These are phyloP conservation scores for Blastobotrys arbuscula DNA, from an alignment of 1,139 yeast species.

Conservation along the genomic window DNA sequence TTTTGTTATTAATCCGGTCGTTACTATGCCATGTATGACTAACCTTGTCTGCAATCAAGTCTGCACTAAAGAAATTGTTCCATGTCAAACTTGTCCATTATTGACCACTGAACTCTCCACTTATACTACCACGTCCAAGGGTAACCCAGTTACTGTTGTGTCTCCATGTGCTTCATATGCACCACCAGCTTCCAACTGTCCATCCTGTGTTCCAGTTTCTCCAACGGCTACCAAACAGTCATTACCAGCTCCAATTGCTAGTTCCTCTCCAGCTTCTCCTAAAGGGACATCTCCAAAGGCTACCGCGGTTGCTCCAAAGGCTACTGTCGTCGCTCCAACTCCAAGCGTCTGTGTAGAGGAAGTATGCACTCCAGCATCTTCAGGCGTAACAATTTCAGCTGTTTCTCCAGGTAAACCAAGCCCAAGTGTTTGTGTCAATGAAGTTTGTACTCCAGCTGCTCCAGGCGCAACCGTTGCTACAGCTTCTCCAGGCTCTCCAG, in stretches of 20 bases:
- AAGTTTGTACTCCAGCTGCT: background rate
- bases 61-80: constrained; percentile 15
- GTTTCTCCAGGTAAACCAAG: background rate
- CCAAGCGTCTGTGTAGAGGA: background rate
- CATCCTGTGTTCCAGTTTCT: background rate
- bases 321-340: background rate
- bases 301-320: background rate
- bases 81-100: constrained; percentile 20
- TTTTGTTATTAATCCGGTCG: constrained; percentile 20
- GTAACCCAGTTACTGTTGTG: constrained; percentile 18
- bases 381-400: background rate
- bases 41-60: constrained; percentile 17
- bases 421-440: background rate
- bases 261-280: background rate
- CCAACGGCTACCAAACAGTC: background rate
- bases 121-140: constrained; percentile 16
- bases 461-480: background rate
- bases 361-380: background rate
- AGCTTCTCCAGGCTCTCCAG: background rate
- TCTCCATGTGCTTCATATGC: constrained; percentile 19
- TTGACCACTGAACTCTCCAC: constrained; percentile 17
- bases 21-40: constrained; percentile 23
- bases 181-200: background rate
- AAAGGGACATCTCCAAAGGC: background rate
- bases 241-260: background rate